phyloP scores from a whole-genome alignment of 2,329 filamentous ascomycete genomes.

The Pseudogymnoascus sp. region DNA sequence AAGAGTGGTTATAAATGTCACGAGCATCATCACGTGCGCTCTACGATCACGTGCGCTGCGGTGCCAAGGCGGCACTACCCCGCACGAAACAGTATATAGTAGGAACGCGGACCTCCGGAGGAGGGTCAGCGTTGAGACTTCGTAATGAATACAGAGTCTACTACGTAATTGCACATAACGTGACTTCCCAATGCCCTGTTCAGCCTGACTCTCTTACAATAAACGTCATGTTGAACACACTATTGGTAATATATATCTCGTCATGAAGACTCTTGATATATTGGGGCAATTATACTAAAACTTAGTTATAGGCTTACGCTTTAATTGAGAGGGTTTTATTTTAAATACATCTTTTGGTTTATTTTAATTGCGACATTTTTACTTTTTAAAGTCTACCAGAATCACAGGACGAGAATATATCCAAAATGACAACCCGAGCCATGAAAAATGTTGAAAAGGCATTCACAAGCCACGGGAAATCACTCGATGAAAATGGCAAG shows the following conservation, averaged over 20 bases:
- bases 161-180: no score
- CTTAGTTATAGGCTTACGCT: neutral
- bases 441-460: conserved; percentile 5
- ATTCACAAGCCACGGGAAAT: conserved; percentile 1
- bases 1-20: neutral
- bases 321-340: neutral
- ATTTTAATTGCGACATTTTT: neutral
- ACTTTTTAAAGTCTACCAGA: neutral
- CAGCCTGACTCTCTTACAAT: no score
- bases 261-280: neutral
- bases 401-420: neutral
- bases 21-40: no score
- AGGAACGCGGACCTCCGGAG: no score
- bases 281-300: neutral
- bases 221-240: neutral
- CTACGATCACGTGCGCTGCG: no score
- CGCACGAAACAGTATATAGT: no score
- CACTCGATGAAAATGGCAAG: neutral
- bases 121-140: no score
- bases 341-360: neutral
- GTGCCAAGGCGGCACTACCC: no score
- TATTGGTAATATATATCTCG: neutral
- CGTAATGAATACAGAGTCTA: no score
- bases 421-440: neutral
- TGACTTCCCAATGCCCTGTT: no score